Conservation (phyloP, 2,329 filamentous ascomycete genomes). For the Tympanopsis confertula region DNA sequence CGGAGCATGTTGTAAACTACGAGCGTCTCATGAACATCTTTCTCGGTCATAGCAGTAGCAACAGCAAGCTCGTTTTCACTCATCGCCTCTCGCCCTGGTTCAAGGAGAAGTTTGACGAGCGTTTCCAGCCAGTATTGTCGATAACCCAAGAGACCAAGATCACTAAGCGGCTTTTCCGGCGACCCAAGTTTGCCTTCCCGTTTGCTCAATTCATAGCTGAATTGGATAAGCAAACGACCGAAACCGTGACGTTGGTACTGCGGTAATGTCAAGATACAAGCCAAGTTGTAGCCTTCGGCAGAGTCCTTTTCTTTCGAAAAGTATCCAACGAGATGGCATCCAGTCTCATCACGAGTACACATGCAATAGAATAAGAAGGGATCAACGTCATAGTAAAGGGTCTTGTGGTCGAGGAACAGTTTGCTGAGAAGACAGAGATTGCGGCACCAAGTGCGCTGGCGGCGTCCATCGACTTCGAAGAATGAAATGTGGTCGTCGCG, state of each 20-base stretch:
- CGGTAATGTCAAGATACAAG: constrained; percentile 90
- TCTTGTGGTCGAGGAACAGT: constrained; percentile 95
- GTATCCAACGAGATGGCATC: constrained; percentile 95
- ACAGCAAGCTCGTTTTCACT: constrained; percentile 79
- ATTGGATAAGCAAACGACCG: constrained; percentile 85
- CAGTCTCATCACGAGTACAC: constrained; percentile 77
- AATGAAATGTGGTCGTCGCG: constrained; percentile 88
- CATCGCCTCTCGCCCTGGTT: constrained; percentile 53
- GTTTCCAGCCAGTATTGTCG: constrained; percentile 97
- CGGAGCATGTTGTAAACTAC: constrained; percentile 91
- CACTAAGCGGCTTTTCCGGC: constrained; percentile 90
- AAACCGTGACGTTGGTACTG: constrained; percentile 95
- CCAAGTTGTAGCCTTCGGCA: constrained; percentile 92
- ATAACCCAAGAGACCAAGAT: constrained; percentile 86
- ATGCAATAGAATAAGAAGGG: constrained; percentile 98
- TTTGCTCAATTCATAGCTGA: constrained; percentile 92
- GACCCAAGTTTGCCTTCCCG: constrained; percentile 91
- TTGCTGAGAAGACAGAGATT: constrained; percentile 91
- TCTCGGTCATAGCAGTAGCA: constrained; percentile 83
- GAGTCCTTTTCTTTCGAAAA: constrained; percentile 98
- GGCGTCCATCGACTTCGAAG: constrained; percentile 90
- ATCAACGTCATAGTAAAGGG: constrained; percentile 98
- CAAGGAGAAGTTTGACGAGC: constrained; percentile 75
- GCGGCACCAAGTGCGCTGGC: constrained; percentile 91
- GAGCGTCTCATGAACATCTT: constrained; percentile 88